phyloP scores from a whole-genome alignment of 805 yeast species.

The Jamesozyma gamospora region DNA sequence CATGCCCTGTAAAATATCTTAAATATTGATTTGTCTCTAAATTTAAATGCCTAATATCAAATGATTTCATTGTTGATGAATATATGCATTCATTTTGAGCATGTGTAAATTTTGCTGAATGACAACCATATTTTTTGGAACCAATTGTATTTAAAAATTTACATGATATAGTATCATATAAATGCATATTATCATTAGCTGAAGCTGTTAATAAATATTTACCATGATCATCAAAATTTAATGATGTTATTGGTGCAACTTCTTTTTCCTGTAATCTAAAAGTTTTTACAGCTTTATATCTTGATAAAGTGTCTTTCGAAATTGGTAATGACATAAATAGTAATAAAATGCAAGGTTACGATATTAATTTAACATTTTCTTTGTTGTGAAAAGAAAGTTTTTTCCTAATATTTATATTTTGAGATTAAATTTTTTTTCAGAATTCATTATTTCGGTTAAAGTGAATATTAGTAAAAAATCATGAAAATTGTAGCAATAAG shows the following conservation, averaged over 20 bases:
- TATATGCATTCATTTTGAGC: constrained; percentile 61
- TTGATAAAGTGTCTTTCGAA: constrained; percentile 19
- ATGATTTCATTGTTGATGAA: constrained; percentile 74
- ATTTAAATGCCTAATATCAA: constrained; percentile 65
- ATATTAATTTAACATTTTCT: too few relatives aligned
- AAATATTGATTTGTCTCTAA: constrained; percentile 69
- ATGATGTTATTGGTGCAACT: constrained; percentile 50
- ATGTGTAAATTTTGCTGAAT: constrained; percentile 76
- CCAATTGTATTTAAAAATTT: constrained; percentile 56
- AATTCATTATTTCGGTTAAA: too few relatives aligned
- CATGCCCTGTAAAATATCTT: constrained; percentile 84
- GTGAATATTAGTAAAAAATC: too few relatives aligned
- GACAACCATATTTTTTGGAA: constrained; percentile 88
- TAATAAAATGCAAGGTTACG: too few relatives aligned
- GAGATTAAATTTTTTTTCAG: too few relatives aligned
- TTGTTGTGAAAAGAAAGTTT: too few relatives aligned
- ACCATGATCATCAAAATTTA: constrained; percentile 80
- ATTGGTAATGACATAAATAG: constrained; percentile 15
- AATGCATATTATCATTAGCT: constrained; percentile 70
- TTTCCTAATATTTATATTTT: too few relatives aligned
- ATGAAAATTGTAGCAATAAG: too few relatives aligned
- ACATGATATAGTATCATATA: constrained; percentile 72
- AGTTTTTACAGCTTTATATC: constrained; percentile 37
- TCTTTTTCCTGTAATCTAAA: constrained; percentile 40
- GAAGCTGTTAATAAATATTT: constrained; percentile 67